These are phyloP conservation scores for Silene latifolia DNA, from an alignment of 148 eudicot species.

Conservation along the genomic window DNA sequence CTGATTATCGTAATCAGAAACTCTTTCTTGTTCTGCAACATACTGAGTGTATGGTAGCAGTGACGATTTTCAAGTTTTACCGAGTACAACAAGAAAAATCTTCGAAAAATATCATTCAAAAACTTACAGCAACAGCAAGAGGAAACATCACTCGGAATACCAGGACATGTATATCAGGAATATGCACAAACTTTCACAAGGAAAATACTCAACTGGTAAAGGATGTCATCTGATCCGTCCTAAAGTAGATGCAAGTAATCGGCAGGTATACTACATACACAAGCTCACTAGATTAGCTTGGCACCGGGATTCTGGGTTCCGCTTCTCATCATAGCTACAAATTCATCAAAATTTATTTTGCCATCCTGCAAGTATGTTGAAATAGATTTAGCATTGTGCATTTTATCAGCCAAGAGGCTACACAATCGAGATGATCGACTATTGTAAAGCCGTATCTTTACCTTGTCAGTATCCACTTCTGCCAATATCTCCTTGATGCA, in stretches of 20 bases:
- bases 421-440: not conserved
- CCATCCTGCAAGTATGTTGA: conserved; percentile 55
- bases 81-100: not conserved
- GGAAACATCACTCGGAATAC: conserved; percentile 1
- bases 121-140: not conserved
- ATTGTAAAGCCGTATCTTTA: conserved; percentile 29
- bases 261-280: not conserved
- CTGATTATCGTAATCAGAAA: no score
- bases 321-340: conserved; percentile 84
- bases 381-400: conserved; percentile 6
- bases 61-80: not conserved
- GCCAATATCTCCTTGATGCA: conserved; percentile 72
- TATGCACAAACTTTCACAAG: not conserved
- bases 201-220: conserved; percentile 3
- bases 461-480: conserved; percentile 89
- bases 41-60: no score
- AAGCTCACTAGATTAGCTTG: conserved; percentile 14
- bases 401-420: not conserved
- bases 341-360: conserved; percentile 76
- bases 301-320: conserved; percentile 46
- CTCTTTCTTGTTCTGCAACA: no score
- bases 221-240: not conserved
- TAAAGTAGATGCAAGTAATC: not conserved
- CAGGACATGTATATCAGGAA: not conserved
- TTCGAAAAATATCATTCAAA: not conserved